These are phyloP conservation scores for Trametes sp. DNA, from an alignment of 1,284 basidiomycete genomes.

Conservation along the genomic window DNA sequence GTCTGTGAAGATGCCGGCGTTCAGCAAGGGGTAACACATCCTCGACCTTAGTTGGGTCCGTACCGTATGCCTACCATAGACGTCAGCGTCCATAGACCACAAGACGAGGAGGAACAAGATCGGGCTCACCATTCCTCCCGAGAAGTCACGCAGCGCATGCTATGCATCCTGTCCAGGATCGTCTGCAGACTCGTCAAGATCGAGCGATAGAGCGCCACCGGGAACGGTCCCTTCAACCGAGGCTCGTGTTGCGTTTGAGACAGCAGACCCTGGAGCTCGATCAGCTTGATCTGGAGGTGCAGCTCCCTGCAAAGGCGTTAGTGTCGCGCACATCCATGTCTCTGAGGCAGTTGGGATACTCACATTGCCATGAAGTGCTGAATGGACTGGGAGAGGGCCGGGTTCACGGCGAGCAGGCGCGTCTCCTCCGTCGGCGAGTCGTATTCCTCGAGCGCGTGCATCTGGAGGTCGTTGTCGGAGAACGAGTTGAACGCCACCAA, in stretches of 20 bases:
- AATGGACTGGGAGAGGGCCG: conserved; percentile 67
- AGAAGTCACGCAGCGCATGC: conserved; percentile 94
- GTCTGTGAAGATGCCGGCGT: conserved; percentile 50
- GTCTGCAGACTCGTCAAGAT: conserved; percentile 89
- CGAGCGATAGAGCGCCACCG: conserved; percentile 80
- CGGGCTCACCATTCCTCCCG: conserved; percentile 86
- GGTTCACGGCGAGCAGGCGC: conserved; percentile 47
- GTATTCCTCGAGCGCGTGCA: conserved; percentile 36
- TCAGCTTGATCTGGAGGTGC: conserved; percentile 90
- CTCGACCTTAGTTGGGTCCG: conserved; percentile 33
- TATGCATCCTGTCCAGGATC: conserved; percentile 90
- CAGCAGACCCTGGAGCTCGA: conserved; percentile 83
- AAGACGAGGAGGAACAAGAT: conserved; percentile 13
- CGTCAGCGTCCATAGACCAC: conserved; percentile 14
- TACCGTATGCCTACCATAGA: conserved; percentile 66
- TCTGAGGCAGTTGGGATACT: conserved; percentile 37
- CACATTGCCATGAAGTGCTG: conserved; percentile 92
- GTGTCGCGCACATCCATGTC: not conserved
- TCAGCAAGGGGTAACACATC: conserved; percentile 9
- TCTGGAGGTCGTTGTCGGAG: conserved; percentile 32
- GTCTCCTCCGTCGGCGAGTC: conserved; percentile 46
- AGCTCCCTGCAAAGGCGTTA: conserved; percentile 73
- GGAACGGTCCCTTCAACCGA: conserved; percentile 93
- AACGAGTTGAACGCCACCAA: conserved; percentile 82
- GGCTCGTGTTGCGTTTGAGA: conserved; percentile 93